phyloP scores from a whole-genome alignment of 2,329 filamentous ascomycete species.

The Plectosphaerella sp. region DNA sequence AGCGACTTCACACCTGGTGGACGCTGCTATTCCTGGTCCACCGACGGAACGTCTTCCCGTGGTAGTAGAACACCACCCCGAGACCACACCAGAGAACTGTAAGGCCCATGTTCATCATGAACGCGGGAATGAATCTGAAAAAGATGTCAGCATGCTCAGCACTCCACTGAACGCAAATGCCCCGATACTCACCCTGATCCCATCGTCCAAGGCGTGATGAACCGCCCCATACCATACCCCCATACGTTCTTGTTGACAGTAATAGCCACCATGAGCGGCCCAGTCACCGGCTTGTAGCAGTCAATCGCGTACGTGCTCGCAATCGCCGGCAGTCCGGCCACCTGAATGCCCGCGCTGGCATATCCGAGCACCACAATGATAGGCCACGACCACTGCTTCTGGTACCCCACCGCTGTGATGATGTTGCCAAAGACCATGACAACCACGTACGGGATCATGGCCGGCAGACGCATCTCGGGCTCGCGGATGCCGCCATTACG shows the following conservation, averaged over 20 bases:
- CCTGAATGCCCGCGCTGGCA: conserved; percentile 24
- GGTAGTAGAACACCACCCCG: background rate
- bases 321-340: conserved; percentile 51
- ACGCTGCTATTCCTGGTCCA: background rate
- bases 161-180: too few species aligned
- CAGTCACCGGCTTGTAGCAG: conserved; percentile 60
- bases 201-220: background rate
- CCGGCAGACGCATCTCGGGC: conserved; percentile 41
- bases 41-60: background rate
- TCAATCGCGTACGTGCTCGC: conserved; percentile 57
- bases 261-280: conserved; percentile 16
- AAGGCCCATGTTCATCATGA: background rate
- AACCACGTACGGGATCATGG: conserved; percentile 38
- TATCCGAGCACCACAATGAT: conserved; percentile 45
- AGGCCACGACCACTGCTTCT: conserved; percentile 42
- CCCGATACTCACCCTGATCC: background rate
- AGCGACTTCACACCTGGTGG: background rate
- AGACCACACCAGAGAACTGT: background rate
- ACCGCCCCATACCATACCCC: background rate
- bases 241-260: conserved; percentile 1
- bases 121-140: background rate
- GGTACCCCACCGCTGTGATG: conserved; percentile 41
- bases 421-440: conserved; percentile 40
- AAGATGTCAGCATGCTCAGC: background rate
- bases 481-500: conserved; percentile 41